Evolutionary conservation across 139 green algal genomes (phyloP), one percentile per base, ranked within the genome.

Genomic region (Axilococcus clingmanii): DNA sequence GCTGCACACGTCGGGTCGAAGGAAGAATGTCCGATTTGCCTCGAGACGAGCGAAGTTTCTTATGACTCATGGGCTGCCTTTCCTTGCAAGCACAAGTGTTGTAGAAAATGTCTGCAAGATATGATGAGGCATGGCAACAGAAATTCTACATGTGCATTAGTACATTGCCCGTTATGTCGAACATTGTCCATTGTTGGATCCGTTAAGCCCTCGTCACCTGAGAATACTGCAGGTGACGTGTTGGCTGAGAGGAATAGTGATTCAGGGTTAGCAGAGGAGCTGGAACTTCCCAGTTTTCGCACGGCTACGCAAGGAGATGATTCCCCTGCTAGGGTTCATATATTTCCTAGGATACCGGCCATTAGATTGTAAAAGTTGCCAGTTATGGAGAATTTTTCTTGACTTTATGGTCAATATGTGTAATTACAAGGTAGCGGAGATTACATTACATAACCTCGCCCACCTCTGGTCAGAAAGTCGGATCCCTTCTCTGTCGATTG

Each of bases 21-120:
- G 9, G 43, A 59, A 16, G 59, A 67, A 31, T 67, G 59, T 55
- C 24, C 24, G 5, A 60, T 67, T 16, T 67, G 59, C 32, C 23
- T 67, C 29, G 59, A 67, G 8, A 29, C 15, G 3, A 31, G 54
- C 7, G 37, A 28, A 0, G 35, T 59, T 8, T 19, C 12, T 12
- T 25, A 4, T 17, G 48, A 20, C 23, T 40, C 20, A 16, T 67
- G 49, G 59, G 33, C 30, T 23, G 20, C 30, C 25, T 67, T 60
- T 40, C 59, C 59, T 17, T 67, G 59, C 30, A 25, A 31, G 14
- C 59, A 67, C 37, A 49, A 40, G n/a, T 30, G 40, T 7, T 67
- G 59, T 41, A n/a, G 3, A 19, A 17, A 9, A 16, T 67, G 59
- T 24, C 17, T 52, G 2, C 17, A 16, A 4, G 59, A 67, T 44